phyloP scores from a whole-genome alignment of 495 filamentous ascomycete genomes.

The Talaromyces thailandensis region DNA sequence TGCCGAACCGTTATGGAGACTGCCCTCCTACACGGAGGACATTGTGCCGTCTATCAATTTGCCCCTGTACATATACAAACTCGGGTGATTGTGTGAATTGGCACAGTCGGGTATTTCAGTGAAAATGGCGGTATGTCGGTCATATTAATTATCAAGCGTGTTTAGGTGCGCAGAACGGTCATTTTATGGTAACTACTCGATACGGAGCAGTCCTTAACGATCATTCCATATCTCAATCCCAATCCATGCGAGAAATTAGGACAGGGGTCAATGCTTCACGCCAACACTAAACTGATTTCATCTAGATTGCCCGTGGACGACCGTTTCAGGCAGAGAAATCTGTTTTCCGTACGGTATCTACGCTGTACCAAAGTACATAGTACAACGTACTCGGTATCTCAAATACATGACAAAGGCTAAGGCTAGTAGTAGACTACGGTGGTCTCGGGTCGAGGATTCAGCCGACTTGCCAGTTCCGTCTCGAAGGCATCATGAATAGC shows the following conservation, averaged over 20 bases:
- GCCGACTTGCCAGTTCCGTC: neutral
- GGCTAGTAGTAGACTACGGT: neutral
- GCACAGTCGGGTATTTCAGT: neutral
- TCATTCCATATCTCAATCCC: neutral
- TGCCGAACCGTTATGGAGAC: constrained; percentile 1
- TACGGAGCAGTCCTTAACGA: neutral
- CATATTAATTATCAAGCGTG: neutral
- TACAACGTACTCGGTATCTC: neutral
- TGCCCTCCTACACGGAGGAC: neutral
- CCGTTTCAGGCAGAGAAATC: neutral
- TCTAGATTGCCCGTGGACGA: neutral
- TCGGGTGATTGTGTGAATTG: neutral
- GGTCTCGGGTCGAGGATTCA: neutral
- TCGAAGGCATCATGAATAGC: neutral
- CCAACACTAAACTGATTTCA: neutral
- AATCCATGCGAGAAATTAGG: neutral
- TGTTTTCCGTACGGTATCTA: neutral
- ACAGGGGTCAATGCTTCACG: neutral
- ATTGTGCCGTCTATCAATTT: neutral
- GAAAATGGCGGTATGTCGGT: neutral
- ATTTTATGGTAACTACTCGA: neutral
- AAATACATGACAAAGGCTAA: neutral
- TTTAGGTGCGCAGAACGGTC: neutral
- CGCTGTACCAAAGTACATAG: too few relatives aligned
- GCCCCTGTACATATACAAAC: neutral